These are phyloP conservation scores for Fusarium foetens DNA, from an alignment of 2,329 filamentous ascomycete species.

Conservation along the genomic window DNA sequence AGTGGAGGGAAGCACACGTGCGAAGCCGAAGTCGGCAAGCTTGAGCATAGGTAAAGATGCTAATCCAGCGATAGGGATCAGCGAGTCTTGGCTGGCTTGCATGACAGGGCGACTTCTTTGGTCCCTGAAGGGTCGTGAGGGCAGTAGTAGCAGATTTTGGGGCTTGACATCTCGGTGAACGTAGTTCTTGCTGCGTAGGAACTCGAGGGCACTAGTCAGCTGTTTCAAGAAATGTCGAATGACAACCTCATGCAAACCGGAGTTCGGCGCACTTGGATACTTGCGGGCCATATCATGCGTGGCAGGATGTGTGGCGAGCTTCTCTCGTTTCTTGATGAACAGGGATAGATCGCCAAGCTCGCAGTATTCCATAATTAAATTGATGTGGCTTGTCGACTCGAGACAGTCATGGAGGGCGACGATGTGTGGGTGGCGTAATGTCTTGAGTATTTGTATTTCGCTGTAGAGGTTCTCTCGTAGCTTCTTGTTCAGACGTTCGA, in stretches of 20 bases:
- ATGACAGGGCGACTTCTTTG: conserved; percentile 70
- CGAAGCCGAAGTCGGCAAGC: conserved; percentile 98
- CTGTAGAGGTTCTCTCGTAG: conserved; percentile 94
- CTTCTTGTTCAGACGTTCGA: conserved; percentile 91
- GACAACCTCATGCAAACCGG: conserved; percentile 95
- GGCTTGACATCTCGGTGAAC: conserved; percentile 98
- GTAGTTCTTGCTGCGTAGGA: conserved; percentile 84
- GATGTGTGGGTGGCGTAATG: conserved; percentile 93
- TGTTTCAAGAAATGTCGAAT: conserved; percentile 97
- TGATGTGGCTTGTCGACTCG: conserved; percentile 87
- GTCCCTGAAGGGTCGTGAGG: conserved; percentile 77
- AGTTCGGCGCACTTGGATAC: conserved; percentile 84
- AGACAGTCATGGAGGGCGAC: conserved; percentile 95
- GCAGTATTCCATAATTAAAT: conserved; percentile 99
- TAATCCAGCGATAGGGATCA: conserved; percentile 83
- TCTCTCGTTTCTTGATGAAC: conserved; percentile 95
- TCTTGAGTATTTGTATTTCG: conserved; percentile 95
- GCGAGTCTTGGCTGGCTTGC: conserved; percentile 79
- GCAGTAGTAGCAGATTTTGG: conserved; percentile 91
- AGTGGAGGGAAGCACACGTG: conserved; percentile 87
- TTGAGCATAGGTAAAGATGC: conserved; percentile 94
- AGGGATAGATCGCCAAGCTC: conserved; percentile 92
- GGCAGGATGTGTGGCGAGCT: conserved; percentile 79
- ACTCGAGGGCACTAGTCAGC: conserved; percentile 89
- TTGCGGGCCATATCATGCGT: conserved; percentile 92